A percentile compares a stretch with the other conserved stretches of the same genome.
These are phyloP conservation scores for Phialocephala subalpina DNA, from an alignment of 2,329 filamentous ascomycete genomes.

Conservation along the genomic window DNA sequence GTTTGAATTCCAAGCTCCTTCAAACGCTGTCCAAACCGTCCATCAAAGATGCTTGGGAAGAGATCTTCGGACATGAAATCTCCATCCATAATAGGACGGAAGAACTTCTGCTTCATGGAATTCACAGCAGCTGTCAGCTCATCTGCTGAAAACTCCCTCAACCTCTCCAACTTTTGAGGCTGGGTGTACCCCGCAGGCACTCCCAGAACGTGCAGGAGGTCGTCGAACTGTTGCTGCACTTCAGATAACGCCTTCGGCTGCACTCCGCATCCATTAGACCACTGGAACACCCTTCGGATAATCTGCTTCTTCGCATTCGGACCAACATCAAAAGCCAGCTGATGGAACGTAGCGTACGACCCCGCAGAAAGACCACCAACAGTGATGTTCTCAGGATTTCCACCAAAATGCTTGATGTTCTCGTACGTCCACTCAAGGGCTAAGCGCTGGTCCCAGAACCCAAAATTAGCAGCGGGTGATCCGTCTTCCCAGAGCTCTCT, in stretches of 20 bases:
- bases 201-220: slow-evolving; percentile 22
- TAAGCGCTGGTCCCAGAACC: slow-evolving; percentile 56
- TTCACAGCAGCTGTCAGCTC: slow-evolving; percentile 23
- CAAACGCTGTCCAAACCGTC: slow-evolving; percentile 25
- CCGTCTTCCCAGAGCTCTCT: slow-evolving; percentile 46
- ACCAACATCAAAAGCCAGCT: slow-evolving; percentile 30
- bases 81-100: slow-evolving; percentile 29
- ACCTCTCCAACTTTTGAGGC: slow-evolving; percentile 14
- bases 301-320: slow-evolving; percentile 25
- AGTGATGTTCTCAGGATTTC: slow-evolving; percentile 53
- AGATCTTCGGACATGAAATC: slow-evolving; percentile 28
- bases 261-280: slow-evolving; percentile 54
- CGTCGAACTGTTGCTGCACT: slow-evolving; percentile 30
- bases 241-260: slow-evolving; percentile 48
- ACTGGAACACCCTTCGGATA: slow-evolving; percentile 27
- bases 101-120: slow-evolving; percentile 28
- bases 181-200: slow-evolving; percentile 18
- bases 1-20: slow-evolving; percentile 27
- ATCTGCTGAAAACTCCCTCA: slow-evolving; percentile 21
- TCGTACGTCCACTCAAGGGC: slow-evolving; percentile 59
- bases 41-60: slow-evolving; percentile 25
- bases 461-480: slow-evolving; percentile 46
- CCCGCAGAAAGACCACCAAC: slow-evolving; percentile 54
- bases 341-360: slow-evolving; percentile 47
- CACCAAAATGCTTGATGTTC: slow-evolving; percentile 51